These are phyloP conservation scores for Sporothrix pallida DNA, from an alignment of 2,329 filamentous ascomycete species.

Conservation along the genomic window DNA sequence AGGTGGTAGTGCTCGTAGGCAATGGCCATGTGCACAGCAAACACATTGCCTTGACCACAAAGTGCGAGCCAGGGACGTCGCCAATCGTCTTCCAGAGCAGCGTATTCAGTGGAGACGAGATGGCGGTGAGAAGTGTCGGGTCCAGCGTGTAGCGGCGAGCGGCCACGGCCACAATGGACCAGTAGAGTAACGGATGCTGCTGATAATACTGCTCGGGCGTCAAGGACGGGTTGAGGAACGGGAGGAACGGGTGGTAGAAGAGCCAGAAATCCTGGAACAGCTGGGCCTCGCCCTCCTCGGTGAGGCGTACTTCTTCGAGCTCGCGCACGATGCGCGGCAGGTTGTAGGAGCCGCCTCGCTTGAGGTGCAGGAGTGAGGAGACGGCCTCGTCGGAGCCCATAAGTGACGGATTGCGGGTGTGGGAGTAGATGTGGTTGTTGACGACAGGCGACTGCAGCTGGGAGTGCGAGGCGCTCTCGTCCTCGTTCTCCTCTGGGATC, in stretches of 20 bases:
- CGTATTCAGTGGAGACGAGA: constrained; percentile 71
- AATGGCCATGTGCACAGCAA: constrained; percentile 82
- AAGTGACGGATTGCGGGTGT: constrained; percentile 66
- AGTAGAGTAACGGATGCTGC: constrained; percentile 82
- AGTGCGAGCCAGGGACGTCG: constrained; percentile 78
- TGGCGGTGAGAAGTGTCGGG: constrained; percentile 67
- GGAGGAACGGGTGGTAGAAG: constrained; percentile 77
- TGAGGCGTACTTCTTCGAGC: constrained; percentile 68
- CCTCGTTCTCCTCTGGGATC: constrained; percentile 56
- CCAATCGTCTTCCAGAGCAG: constrained; percentile 79
- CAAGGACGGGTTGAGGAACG: constrained; percentile 71
- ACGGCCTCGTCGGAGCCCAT: constrained; percentile 74
- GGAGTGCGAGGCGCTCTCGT: constrained; percentile 51
- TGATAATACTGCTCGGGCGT: constrained; percentile 75
- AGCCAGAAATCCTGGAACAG: constrained; percentile 78
- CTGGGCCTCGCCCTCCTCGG: constrained; percentile 65
- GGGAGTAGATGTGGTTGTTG: constrained; percentile 60
- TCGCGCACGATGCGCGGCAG: constrained; percentile 65
- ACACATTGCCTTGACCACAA: constrained; percentile 80
- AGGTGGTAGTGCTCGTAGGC: constrained; percentile 79
- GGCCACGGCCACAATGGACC: constrained; percentile 79
- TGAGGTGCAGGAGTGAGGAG: constrained; percentile 68
- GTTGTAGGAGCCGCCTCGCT: constrained; percentile 67
- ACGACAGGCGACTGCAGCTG: constrained; percentile 65
- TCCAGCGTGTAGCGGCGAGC: constrained; percentile 72